Evolutionary conservation across 106 monocot genomes (phyloP).

Genomic region (Ottelia alismoides): DNA sequence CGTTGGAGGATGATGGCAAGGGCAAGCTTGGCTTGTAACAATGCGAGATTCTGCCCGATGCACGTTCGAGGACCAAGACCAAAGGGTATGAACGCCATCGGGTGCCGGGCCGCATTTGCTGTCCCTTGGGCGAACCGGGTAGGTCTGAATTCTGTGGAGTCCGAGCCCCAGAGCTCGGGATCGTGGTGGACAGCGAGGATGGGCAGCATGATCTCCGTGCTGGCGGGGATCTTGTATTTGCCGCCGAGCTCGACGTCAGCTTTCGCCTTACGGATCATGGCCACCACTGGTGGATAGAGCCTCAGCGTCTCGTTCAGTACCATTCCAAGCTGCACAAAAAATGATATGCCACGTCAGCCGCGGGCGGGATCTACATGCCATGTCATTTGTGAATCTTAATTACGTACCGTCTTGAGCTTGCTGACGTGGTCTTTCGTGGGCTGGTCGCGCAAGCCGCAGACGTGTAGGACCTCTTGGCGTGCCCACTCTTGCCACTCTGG

Average conservation of each 20-base stretch:
- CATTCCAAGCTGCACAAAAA: conserved; percentile 35
- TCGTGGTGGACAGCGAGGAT: conserved; percentile 60
- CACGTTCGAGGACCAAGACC: conserved; percentile 66
- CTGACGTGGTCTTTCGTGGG: conserved; percentile 56
- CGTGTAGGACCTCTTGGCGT: conserved; percentile 55
- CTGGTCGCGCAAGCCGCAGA: conserved; percentile 48
- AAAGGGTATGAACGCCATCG: conserved; percentile 62
- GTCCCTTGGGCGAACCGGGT: conserved; percentile 21
- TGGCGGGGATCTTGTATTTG: conserved; percentile 19
- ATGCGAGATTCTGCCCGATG: conserved; percentile 65
- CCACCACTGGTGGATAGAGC: conserved; percentile 50
- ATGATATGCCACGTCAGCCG: too few species aligned
- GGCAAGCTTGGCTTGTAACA: conserved; percentile 50
- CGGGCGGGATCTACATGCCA: too few species aligned
- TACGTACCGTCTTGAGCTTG: conserved; percentile 73
- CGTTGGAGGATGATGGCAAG: conserved; percentile 52
- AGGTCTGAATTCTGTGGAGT: conserved; percentile 38
- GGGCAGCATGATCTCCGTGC: conserved; percentile 37
- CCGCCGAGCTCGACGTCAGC: conserved; percentile 39
- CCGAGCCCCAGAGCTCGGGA: conserved; percentile 30
- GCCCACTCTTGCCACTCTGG: conserved; percentile 78
- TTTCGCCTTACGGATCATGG: conserved; percentile 28
- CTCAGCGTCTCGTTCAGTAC: conserved; percentile 46
- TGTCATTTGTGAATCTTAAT: too few species aligned
- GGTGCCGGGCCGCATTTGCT: conserved; percentile 14